These are phyloP conservation scores for Lepidium campestre DNA, from an alignment of 441 rosid genomes.

Conservation along the genomic window DNA sequence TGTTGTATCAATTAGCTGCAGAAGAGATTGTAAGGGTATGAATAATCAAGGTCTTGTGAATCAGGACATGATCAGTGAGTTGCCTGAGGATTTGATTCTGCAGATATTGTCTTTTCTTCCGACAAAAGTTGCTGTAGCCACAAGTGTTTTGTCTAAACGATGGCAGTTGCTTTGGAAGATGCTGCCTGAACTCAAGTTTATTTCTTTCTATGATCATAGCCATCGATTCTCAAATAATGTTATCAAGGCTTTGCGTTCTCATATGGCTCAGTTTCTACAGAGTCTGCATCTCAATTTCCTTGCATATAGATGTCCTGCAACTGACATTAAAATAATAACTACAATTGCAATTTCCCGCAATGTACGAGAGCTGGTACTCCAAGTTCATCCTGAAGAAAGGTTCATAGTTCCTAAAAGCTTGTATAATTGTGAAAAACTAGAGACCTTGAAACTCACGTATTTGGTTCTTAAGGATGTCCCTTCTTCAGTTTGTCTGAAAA, in stretches of 20 bases:
- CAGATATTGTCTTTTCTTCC: background rate
- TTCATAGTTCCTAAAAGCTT: background rate
- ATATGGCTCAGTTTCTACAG: background rate
- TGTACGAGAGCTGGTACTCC: background rate
- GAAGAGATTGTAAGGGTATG: background rate
- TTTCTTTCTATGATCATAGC: too few relatives aligned
- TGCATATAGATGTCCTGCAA: background rate
- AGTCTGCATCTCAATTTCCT: background rate
- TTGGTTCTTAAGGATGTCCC: background rate
- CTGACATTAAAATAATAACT: background rate
- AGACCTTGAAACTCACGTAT: background rate
- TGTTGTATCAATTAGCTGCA: background rate
- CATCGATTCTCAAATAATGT: background rate
- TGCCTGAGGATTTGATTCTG: background rate
- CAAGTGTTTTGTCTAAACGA: conserved; percentile 6
- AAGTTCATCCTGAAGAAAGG: background rate
- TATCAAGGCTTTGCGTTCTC: background rate
- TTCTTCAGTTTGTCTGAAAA: background rate
- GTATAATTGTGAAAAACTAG: background rate
- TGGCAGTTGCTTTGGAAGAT: background rate
- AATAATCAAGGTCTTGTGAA: background rate
- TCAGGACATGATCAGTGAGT: background rate
- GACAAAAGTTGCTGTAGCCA: background rate
- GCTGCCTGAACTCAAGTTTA: background rate
- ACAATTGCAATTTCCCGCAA: background rate